These are phyloP conservation scores for Naganishia randhawae DNA, from an alignment of 768 basidiomycete species.

Conservation along the genomic window DNA sequence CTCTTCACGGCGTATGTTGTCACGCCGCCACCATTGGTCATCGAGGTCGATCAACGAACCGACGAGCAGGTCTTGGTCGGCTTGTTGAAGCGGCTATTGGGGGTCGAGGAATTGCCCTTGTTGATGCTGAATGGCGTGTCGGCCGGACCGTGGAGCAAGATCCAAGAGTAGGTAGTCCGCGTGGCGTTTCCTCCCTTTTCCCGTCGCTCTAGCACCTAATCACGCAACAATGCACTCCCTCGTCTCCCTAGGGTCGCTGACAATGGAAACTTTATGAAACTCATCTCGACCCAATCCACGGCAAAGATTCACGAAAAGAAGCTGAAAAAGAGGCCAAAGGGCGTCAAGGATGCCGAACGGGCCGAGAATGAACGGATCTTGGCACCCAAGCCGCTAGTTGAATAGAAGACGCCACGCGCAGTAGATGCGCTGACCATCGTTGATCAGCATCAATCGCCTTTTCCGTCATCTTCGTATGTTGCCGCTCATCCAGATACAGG, in stretches of 20 bases:
- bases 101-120: constrained; percentile 41
- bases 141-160: constrained; percentile 41
- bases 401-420: background rate
- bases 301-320: constrained; percentile 37
- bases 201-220: constrained; percentile 10
- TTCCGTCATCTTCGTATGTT: too few species aligned
- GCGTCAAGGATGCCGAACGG: constrained; percentile 42
- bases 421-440: too few species aligned
- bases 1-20: constrained; percentile 45
- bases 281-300: constrained; percentile 33
- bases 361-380: constrained; percentile 47
- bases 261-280: constrained; percentile 33
- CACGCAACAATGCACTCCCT: background rate
- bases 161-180: constrained; percentile 25
- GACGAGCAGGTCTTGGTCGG: constrained; percentile 39
- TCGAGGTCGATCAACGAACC: constrained; percentile 48
- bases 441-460: too few species aligned
- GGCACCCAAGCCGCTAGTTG: constrained; percentile 40
- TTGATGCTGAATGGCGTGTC: constrained; percentile 39
- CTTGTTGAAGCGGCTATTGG: constrained; percentile 39
- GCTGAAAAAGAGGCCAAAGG: constrained; percentile 46
- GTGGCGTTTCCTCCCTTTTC: background rate
- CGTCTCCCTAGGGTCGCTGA: constrained; percentile 27
- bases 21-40: constrained; percentile 42
- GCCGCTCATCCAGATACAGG: too few species aligned